phyloP scores from a whole-genome alignment of 306 rosid genomes.

The Corylus americana region DNA sequence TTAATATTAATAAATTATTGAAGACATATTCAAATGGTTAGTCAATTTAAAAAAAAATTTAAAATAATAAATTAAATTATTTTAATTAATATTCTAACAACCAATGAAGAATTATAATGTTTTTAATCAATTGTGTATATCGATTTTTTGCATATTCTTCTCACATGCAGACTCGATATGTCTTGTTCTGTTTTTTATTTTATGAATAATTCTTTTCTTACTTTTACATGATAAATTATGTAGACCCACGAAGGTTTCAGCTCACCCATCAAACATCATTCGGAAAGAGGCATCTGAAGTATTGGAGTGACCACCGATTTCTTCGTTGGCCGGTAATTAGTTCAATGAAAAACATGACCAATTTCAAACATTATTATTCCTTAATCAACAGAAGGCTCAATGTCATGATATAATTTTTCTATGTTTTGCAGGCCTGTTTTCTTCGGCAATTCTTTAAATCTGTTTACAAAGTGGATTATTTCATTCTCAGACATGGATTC shows the following conservation, averaged over 20 bases:
- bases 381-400: neutral
- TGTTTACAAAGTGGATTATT: slow-evolving; percentile 53
- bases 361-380: neutral
- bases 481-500: slow-evolving; percentile 68
- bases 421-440: slow-evolving; percentile 44
- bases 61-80: no score
- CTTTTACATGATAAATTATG: neutral
- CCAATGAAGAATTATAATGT: no score
- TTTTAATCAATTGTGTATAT: no score
- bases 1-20: no score
- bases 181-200: neutral
- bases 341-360: neutral
- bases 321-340: slow-evolving; percentile 48
- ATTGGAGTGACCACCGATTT: slow-evolving; percentile 44
- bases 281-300: slow-evolving; percentile 56
- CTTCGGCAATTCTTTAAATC: slow-evolving; percentile 49
- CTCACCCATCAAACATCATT: slow-evolving; percentile 62
- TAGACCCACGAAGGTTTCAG: slow-evolving; percentile 62
- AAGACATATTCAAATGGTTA: no score
- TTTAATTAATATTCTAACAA: no score
- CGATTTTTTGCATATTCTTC: no score
- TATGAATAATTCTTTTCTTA: neutral
- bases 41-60: no score
- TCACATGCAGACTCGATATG: neutral
- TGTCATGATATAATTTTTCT: neutral